These are phyloP conservation scores for Aechmea fasciata DNA, from an alignment of 176 grass and related monocot species.

Conservation along the genomic window DNA sequence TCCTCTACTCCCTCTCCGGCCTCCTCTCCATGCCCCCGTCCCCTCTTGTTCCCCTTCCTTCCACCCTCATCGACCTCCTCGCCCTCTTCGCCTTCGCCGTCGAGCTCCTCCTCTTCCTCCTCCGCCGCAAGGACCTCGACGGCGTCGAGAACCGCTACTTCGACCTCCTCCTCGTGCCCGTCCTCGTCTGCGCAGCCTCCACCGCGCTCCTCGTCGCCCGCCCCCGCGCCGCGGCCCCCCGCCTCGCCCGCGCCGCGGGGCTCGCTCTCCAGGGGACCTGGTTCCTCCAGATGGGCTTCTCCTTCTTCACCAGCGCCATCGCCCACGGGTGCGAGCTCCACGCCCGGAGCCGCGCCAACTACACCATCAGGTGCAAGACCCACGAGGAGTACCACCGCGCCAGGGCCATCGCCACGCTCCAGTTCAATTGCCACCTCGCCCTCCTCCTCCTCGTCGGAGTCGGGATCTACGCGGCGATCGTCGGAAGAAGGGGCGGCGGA, in stretches of 20 bases:
- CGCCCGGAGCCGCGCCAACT: slow-evolving; percentile 39
- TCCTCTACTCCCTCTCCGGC: slow-evolving; percentile 63
- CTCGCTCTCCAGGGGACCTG: slow-evolving; percentile 84
- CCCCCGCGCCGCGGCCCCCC: slow-evolving; percentile 23
- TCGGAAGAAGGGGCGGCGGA: slow-evolving; percentile 8
- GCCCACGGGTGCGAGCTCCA: slow-evolving; percentile 58
- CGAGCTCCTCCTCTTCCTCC: slow-evolving; percentile 70
- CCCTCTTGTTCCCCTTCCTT: slow-evolving; percentile 25
- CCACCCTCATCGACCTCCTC: slow-evolving; percentile 69
- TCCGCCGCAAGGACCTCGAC: slow-evolving; percentile 43
- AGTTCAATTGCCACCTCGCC: slow-evolving; percentile 91
- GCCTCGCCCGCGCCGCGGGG: slow-evolving; percentile 59
- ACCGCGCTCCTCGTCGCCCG: slow-evolving; percentile 50
- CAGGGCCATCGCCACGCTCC: slow-evolving; percentile 68
- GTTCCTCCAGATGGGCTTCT: slow-evolving; percentile 95
- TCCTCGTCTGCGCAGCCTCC: slow-evolving; percentile 54
- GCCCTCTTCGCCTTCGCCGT: slow-evolving; percentile 56
- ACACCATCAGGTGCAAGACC: slow-evolving; percentile 82
- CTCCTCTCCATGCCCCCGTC: slow-evolving; percentile 22
- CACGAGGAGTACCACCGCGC: slow-evolving; percentile 95
- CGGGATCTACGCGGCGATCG: slow-evolving; percentile 23
- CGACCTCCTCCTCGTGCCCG: slow-evolving; percentile 77
- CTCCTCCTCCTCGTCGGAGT: slow-evolving; percentile 48
- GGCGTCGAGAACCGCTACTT: slow-evolving; percentile 96
- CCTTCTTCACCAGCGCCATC: slow-evolving; percentile 76